Evolutionary conservation across 805 yeast species (phyloP), one percentile per base, ranked within the genome.

Genomic region (Saturnispora kantuleensis): DNA sequence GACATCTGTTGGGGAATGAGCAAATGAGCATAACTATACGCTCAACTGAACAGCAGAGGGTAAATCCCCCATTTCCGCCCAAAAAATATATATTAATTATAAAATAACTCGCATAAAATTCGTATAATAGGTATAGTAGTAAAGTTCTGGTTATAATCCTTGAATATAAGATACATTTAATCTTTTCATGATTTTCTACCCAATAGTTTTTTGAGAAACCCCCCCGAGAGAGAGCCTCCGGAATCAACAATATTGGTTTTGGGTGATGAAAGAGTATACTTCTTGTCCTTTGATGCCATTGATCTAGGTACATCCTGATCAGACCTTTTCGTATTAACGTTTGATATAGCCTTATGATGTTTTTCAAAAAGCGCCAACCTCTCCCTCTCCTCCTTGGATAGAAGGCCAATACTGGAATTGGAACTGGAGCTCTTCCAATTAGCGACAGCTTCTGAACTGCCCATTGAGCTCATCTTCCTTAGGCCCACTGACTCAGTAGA

Each of bases 261-360:
- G 26, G 26, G 26, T 21, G 26, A 4, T 21, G 26, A 7, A 6
- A 21, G 26, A 21, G 26, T 21, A 21, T 21, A 21, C 26, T 21
- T 21, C 26, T 21, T 21, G 26, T 6, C 5, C 21, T 40, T 40
- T 26, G 12, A 34, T 31, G 26, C 26, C 16, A 18, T 33, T 26
- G 43, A 35, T 16, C 41, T 38, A 17, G 43, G 32, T 10, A 39
- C 31, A 13, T 28, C 33, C 21, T 21, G 17, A n/a, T 10, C 28
- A 13, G 28, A 13, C 17, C 28, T 21, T 29, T 44, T 44, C 3
- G 52, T 41, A 6, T 53, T 52, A 10, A 54, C 54, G n/a, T 57
- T 51, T n/a, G 58, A 51, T 51, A 60, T 50, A 33, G 63, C 50
- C 26, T 63, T 42, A 21, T 60, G 53, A 43, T 61, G 61, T 37